Evolutionary conservation across 2,329 filamentous ascomycete species (phyloP).

Genomic region (Cordyceps javanica): DNA sequence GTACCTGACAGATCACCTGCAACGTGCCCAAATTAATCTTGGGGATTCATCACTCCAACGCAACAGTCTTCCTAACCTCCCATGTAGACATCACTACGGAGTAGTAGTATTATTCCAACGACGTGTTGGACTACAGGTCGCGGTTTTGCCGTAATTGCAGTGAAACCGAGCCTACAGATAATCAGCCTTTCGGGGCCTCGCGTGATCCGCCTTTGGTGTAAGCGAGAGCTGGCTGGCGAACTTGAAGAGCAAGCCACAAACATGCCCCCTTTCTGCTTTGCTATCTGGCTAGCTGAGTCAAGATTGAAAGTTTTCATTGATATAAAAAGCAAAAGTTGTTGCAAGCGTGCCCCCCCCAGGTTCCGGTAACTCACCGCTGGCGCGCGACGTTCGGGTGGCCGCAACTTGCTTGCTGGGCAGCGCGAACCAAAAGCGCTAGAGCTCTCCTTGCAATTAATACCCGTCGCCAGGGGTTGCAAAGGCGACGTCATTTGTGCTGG

Average conservation of each 20-base stretch:
- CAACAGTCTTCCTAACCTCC: no score
- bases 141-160: neutral
- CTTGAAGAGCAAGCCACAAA: neutral
- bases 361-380: neutral
- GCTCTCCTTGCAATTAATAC: conserved; percentile 8
- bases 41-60: no score
- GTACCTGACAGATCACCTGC: no score
- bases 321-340: neutral
- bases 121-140: neutral
- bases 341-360: neutral
- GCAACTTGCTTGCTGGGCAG: neutral
- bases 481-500: neutral
- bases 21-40: no score
- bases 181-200: neutral
- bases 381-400: neutral
- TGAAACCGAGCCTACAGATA: neutral
- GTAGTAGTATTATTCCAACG: neutral
- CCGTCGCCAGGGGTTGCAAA: neutral
- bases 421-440: neutral
- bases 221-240: neutral
- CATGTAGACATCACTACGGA: neutral
- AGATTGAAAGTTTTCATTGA: neutral
- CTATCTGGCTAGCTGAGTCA: neutral
- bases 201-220: neutral
- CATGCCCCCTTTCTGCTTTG: neutral